Evolutionary conservation across 331 rosid genomes (phyloP), one percentile per base, ranked within the genome.

Genomic region (Prunus yedoensis): DNA sequence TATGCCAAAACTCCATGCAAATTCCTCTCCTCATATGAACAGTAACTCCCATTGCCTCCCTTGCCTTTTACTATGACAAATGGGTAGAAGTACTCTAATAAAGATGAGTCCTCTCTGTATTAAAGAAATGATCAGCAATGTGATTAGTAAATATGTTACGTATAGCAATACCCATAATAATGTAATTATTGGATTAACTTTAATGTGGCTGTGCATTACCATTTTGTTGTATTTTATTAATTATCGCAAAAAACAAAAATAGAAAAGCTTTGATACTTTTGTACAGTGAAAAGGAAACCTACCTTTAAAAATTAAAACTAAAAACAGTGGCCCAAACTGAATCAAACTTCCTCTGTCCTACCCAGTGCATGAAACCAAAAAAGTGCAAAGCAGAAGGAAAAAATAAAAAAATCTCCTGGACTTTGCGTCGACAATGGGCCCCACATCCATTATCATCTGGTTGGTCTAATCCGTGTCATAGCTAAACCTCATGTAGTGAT

Each of bases 21-120:
- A 32, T 32, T 32, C 1, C 1, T 32, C 7, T 32, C 38, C 7
- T 32, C 38, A 32, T 32, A 32, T 32, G 1, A 5, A 32, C 38
- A 4, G 1, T 4, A 32, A 21, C 21, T 21, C 21, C 21, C 21
- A 21, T 21, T 21, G 21, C 4, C 0, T 4, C 0, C 6, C 0
- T 0, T 32, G 1, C 35, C 35, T 32, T 32, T 32, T 4, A 0
- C 6, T 0, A 4, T 32, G 0, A 0, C 7, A 32, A 32, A 32
- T 32, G 0, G 0, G 1, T 32, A 1, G 0, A 32, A 32, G 7
- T 32, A 0, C 7, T 32, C 7, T 32, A 32, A 32, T 32, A 32
- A 0, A 32, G 0, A 5, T 32, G 7, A 32, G 38, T 0, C 1
- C 0, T 32, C 6, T 0, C 0, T 35, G 2, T 35, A 6, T 35